phyloP scores from a whole-genome alignment of 768 basidiomycete genomes.

The Phanerodontia chrysosporium region DNA sequence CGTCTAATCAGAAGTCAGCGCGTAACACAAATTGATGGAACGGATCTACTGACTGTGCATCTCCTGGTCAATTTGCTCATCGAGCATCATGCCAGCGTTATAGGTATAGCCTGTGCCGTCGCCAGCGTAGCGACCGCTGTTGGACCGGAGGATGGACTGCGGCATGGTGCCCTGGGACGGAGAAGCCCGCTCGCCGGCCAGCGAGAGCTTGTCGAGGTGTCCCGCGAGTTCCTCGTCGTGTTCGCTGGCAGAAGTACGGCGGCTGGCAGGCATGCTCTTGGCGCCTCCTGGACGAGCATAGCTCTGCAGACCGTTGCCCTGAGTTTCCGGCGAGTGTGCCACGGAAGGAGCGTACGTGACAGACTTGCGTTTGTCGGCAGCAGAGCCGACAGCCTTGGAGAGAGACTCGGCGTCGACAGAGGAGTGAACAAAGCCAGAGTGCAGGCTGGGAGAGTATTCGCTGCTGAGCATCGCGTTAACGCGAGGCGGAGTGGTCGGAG shows the following conservation, averaged over 20 bases:
- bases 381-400: constrained; percentile 65
- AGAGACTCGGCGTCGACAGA: constrained; percentile 59
- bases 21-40: not conserved
- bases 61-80: constrained; percentile 90
- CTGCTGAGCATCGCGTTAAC: constrained; percentile 68
- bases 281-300: constrained; percentile 70
- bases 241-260: constrained; percentile 83
- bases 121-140: constrained; percentile 49
- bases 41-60: constrained; percentile 72
- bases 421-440: constrained; percentile 41
- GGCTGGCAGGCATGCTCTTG: constrained; percentile 90
- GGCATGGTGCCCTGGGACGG: constrained; percentile 16
- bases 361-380: constrained; percentile 78
- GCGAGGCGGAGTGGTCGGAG: constrained; percentile 84
- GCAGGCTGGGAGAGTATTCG: constrained; percentile 42
- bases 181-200: constrained; percentile 60
- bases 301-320: constrained; percentile 41
- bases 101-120: constrained; percentile 61
- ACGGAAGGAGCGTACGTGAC: constrained; percentile 81
- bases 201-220: constrained; percentile 68
- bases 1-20: constrained; percentile 45
- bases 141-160: constrained; percentile 50
- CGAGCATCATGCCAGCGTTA: constrained; percentile 87
- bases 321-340: constrained; percentile 63
- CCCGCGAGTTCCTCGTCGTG: constrained; percentile 79